Evolutionary conservation across 1,284 basidiomycete genomes (phyloP).

Genomic region (Pseudozyma pruni): DNA sequence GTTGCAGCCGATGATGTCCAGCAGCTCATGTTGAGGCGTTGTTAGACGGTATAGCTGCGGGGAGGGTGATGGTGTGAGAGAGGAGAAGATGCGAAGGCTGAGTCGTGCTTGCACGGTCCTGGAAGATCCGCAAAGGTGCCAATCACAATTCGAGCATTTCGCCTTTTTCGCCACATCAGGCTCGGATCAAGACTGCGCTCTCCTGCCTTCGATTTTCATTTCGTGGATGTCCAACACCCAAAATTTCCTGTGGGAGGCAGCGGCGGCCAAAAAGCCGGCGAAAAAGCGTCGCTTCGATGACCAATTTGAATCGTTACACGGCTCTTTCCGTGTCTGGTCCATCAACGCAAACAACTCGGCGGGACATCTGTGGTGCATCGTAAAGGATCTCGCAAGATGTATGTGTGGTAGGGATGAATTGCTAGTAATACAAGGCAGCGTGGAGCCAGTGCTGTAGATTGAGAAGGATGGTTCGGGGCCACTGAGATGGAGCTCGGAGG

Average conservation of each 20-base stretch:
- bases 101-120: neutral
- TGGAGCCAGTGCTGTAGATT: no score
- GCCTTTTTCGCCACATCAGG: conserved; percentile 9
- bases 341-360: no score
- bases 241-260: neutral
- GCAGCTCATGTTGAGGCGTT: conserved; percentile 24
- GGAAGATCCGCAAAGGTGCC: neutral
- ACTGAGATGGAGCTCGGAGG: no score
- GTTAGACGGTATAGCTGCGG: neutral
- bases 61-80: neutral
- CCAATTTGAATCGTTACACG: conserved; percentile 3
- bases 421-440: conserved; percentile 15
- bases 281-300: neutral
- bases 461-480: neutral
- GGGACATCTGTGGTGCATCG: no score
- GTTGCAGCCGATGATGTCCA: conserved; percentile 25
- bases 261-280: conserved; percentile 25
- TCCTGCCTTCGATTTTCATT: neutral
- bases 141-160: conserved; percentile 12
- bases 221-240: neutral
- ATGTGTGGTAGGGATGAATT: no score
- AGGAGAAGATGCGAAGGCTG: neutral
- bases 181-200: conserved; percentile 2
- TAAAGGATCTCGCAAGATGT: no score
- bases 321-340: conserved; percentile 9